Evolutionary conservation across 345 rosid species (phyloP).

Genomic region (Citrus medica): DNA sequence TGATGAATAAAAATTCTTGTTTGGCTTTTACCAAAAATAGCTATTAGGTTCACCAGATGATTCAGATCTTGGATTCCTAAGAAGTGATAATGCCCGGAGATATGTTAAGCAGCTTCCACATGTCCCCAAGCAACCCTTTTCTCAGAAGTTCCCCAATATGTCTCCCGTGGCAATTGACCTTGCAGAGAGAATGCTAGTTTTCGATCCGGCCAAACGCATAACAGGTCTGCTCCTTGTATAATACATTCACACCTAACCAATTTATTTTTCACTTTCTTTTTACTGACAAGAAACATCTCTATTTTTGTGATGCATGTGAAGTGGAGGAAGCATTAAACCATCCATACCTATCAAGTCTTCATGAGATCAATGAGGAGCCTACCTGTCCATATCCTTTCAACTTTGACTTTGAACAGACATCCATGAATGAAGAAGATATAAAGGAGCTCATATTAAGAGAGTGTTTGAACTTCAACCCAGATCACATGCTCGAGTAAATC

Average conservation of each 20-base stretch:
- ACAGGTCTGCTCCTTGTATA: constrained; percentile 40
- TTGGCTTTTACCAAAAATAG: constrained; percentile 27
- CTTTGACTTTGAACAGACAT: constrained; percentile 71
- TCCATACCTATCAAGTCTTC: constrained; percentile 75
- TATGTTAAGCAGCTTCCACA: constrained; percentile 77
- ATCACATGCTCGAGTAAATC: constrained; percentile 32
- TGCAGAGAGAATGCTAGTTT: constrained; percentile 79
- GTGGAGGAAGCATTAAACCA: constrained; percentile 84
- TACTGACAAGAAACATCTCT: constrained; percentile 3
- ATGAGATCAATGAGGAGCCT: constrained; percentile 93
- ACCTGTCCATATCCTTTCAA: constrained; percentile 57
- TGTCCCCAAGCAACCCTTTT: constrained; percentile 65
- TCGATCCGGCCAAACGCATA: constrained; percentile 83
- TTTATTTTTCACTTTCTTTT: background rate
- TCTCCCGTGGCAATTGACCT: constrained; percentile 76
- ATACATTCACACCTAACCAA: background rate
- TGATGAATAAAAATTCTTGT: background rate
- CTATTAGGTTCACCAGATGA: constrained; percentile 85
- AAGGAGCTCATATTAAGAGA: constrained; percentile 77
- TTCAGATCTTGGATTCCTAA: constrained; percentile 76
- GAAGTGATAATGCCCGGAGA: constrained; percentile 78
- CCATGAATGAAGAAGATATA: constrained; percentile 71
- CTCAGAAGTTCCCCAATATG: constrained; percentile 53
- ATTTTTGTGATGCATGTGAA: constrained; percentile 16
- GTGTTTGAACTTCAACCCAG: constrained; percentile 54